Evolutionary conservation across 2,329 filamentous ascomycete species (phyloP).

Genomic region (Didymella exigua): DNA sequence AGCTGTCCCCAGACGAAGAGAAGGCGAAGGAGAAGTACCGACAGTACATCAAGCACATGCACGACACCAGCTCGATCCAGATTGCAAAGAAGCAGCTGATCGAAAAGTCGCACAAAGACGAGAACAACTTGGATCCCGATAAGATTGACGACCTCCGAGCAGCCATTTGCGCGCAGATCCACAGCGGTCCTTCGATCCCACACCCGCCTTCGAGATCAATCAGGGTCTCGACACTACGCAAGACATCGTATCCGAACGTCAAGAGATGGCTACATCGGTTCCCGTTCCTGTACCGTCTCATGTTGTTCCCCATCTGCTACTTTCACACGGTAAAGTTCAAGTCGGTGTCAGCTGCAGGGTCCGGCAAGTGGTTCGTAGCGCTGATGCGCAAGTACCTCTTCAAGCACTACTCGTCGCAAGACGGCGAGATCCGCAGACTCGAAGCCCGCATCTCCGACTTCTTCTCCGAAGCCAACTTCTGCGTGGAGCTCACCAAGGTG

Average conservation of each 20-base stretch:
- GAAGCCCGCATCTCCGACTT: constrained; percentile 56
- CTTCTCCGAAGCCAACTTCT: constrained; percentile 60
- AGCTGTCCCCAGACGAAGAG: constrained; percentile 54
- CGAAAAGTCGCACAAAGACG: constrained; percentile 34
- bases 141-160: constrained; percentile 54
- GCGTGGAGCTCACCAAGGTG: constrained; percentile 55
- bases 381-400: constrained; percentile 58
- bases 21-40: constrained; percentile 52
- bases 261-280: constrained; percentile 56
- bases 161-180: constrained; percentile 57
- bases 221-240: constrained; percentile 56
- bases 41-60: constrained; percentile 46
- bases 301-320: constrained; percentile 57
- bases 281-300: constrained; percentile 56
- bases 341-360: constrained; percentile 58
- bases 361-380: constrained; percentile 57
- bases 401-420: constrained; percentile 53
- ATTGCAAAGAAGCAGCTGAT: constrained; percentile 35
- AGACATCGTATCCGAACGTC: constrained; percentile 49
- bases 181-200: constrained; percentile 55
- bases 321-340: constrained; percentile 59
- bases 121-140: constrained; percentile 42
- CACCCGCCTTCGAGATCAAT: constrained; percentile 58
- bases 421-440: constrained; percentile 54
- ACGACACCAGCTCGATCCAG: constrained; percentile 38